Evolutionary conservation across 768 basidiomycete genomes (phyloP), one percentile per base, ranked within the genome.

Genomic region (Trametes cubensis): DNA sequence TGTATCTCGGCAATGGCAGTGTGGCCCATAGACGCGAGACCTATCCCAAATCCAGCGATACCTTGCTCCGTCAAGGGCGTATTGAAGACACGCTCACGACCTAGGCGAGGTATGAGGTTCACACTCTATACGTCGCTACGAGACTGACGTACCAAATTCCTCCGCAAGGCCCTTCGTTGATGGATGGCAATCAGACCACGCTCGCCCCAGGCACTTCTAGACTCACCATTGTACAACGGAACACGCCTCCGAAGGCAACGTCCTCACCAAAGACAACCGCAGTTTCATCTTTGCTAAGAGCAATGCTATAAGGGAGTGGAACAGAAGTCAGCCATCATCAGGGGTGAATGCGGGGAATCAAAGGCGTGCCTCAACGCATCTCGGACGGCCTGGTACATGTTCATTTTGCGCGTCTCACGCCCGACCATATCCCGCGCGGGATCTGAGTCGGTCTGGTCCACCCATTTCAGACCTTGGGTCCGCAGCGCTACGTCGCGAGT

Each of bases 1-100:
- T 93, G 90, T 61, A 97, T 92, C 75, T 98, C 95, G 40, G 93
- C 95, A 58, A 98, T 95, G 4, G 94, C 92, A 3, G 92, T 94
- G 62, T 94, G 94, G 0, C 95, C 95, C 89, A 97, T 96, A 11
- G 88, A 78, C 0, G 95, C 94, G 61, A 95, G 74, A 15, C 95
- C 95, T 50, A 97, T 92, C 2, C 91, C 95, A 70, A 97, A 97
- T 17, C 95, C 95, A 34, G 91, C 94, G 60, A 98, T 96, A 10
- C 95, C 95, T 75, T 94, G 93, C 69, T 94, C 93, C 1, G 91
- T 92, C 55, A 97, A 74, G 3, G 95, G 95, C 0, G 95, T 98
- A 73, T 98, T 97, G 75, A 98, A 97, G 48, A 98, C 93, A 45
- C 95, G 87, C 72, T 96, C 94, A 50, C 86, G 84, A 23, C 94